These are phyloP conservation scores for Thermomucor indicae-seudaticae DNA, from an alignment of 371 early-diverging fungal species.

Conservation along the genomic window DNA sequence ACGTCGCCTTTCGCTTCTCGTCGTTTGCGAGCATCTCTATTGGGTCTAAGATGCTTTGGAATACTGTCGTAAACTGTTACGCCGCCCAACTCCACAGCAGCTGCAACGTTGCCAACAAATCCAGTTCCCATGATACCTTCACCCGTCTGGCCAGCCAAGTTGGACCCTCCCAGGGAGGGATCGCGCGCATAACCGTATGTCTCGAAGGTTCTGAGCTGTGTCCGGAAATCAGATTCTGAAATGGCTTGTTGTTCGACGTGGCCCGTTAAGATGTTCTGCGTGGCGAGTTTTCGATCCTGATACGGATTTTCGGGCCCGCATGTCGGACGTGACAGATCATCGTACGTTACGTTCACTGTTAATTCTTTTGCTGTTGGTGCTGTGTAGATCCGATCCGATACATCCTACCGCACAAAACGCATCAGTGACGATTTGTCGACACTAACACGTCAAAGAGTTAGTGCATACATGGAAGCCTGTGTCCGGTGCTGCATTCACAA, in stretches of 20 bases:
- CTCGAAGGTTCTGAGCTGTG: conserved; percentile 77
- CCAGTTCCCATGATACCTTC: conserved; percentile 57
- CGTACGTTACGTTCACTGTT: conserved; percentile 75
- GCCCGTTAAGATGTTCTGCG: conserved; percentile 71
- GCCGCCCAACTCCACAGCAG: conserved; percentile 43
- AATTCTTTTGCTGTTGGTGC: conserved; percentile 67
- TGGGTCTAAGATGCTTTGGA: conserved; percentile 41
- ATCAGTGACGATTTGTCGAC: background rate
- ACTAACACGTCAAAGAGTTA: background rate
- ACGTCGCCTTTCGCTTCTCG: conserved; percentile 81
- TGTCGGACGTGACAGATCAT: conserved; percentile 62
- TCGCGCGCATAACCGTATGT: conserved; percentile 84
- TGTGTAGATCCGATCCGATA: conserved; percentile 43
- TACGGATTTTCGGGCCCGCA: conserved; percentile 82
- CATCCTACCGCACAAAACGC: conserved; percentile 11
- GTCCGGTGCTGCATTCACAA: conserved; percentile 69
- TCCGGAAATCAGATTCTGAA: conserved; percentile 71
- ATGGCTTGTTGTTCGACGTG: conserved; percentile 80
- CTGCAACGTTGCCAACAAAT: conserved; percentile 66
- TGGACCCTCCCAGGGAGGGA: conserved; percentile 56
- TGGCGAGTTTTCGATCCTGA: conserved; percentile 37
- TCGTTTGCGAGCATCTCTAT: conserved; percentile 55
- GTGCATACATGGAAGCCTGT: conserved; percentile 65
- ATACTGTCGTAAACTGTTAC: conserved; percentile 53
- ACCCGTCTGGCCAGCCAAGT: conserved; percentile 49